Evolutionary conservation across 305 asterid genomes (phyloP), one percentile per base, ranked within the genome.

Genomic region (Fraxinus greggii): DNA sequence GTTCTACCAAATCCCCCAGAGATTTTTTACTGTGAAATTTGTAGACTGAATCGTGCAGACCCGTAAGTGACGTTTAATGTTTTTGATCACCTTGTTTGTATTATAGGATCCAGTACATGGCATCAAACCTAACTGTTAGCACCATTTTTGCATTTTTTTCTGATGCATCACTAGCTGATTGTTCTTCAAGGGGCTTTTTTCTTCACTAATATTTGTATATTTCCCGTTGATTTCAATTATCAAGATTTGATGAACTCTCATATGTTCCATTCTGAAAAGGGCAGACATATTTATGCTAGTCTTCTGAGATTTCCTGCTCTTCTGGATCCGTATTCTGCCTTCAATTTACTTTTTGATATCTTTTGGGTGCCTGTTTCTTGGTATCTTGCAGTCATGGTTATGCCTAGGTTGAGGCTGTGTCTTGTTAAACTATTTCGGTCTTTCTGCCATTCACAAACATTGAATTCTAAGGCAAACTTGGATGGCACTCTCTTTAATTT

Each of bases 1-100:
- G 87, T 85, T 80, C 76, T 87, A 81, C 94, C 93, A 82, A 79
- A 84, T 81, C 92, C 92, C 7, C 97, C 98, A 2, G 95, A 90
- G 76, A 84, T 80, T 51, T 97, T 97, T 89, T 94, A 90, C 90
- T 97, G 99, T 89, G 98, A 95, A 87, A 85, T 92, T 75, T 97
- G 99, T 87, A 93, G 99, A 88, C 87, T 97, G 82, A 89, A 51
- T 81, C 94, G 95, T 13, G 98, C 99, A 83, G 99, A 97, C 77
- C 99, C 99, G 99, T 97, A 91, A 92, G 99, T 91, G 78, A 75
- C 82, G 26, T 7, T 33, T 83, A 24, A 54, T 67, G 79, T 82
- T 81, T 80, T 63, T 31, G 29, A 19, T 78, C 36, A 26, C 78
- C 77, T 75, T 77, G 48, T 72, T 59, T 54, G 75, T 82, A 24